These are phyloP conservation scores for Alternaria rosae DNA, from an alignment of 2,329 filamentous ascomycete species.

Conservation along the genomic window DNA sequence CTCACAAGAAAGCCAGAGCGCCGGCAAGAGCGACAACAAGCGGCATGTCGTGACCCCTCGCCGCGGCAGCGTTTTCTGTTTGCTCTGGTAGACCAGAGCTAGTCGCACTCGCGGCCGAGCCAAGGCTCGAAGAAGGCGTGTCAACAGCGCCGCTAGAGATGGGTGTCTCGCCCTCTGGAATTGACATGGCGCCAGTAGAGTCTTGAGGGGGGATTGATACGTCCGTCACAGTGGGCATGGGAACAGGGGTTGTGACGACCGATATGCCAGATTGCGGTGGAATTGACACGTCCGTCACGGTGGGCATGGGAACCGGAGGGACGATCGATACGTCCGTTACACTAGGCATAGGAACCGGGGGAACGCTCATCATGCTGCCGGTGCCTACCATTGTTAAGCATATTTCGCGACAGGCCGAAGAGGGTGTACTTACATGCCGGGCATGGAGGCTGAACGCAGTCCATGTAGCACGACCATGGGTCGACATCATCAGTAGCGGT, in stretches of 20 bases:
- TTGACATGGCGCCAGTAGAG: slow-evolving; percentile 12
- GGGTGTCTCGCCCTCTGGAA: not conserved
- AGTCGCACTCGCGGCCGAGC: not conserved
- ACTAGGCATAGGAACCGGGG: slow-evolving; percentile 6
- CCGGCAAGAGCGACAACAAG: slow-evolving; percentile 30
- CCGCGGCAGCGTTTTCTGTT: slow-evolving; percentile 31
- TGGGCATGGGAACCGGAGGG: not conserved
- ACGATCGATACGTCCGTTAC: slow-evolving; percentile 22
- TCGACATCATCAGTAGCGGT: slow-evolving; percentile 20
- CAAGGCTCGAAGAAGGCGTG: slow-evolving; percentile 1
- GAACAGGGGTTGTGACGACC: slow-evolving; percentile 16
- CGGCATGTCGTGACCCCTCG: slow-evolving; percentile 18
- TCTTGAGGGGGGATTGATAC: slow-evolving; percentile 31
- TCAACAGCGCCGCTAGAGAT: slow-evolving; percentile 14
- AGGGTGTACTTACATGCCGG: slow-evolving; percentile 26
- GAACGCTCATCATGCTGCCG: slow-evolving; percentile 20
- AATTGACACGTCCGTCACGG: slow-evolving; percentile 22
- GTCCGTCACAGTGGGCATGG: slow-evolving; percentile 8
- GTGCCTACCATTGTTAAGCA: slow-evolving; percentile 16
- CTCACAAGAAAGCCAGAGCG: slow-evolving; percentile 35
- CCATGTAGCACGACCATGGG: slow-evolving; percentile 30
- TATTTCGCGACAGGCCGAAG: not conserved
- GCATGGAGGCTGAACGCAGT: slow-evolving; percentile 38
- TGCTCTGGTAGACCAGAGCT: slow-evolving; percentile 2
- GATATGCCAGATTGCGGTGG: slow-evolving; percentile 8